Percentiles rank a stretch among this genome's conserved stretches.
These are phyloP conservation scores for Phialophora macrospora DNA, from an alignment of 2,329 filamentous ascomycete species.

Conservation along the genomic window DNA sequence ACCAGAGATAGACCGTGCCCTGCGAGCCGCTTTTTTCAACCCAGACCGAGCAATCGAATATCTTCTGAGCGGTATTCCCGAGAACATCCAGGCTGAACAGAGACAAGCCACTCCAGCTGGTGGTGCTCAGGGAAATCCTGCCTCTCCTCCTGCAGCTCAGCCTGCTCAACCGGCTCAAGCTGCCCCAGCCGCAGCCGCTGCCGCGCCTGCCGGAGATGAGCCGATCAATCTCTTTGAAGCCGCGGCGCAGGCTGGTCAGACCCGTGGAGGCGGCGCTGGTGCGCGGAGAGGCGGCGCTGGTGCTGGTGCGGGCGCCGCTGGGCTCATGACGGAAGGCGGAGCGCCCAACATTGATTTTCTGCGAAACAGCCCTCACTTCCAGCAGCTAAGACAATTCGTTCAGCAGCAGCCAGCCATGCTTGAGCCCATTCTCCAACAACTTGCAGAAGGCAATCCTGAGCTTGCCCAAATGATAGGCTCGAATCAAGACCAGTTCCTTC, in stretches of 20 bases:
- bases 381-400: slow-evolving; percentile 94
- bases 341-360: slow-evolving; percentile 83
- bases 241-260: slow-evolving; percentile 72
- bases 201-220: slow-evolving; percentile 59
- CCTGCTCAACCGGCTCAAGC: slow-evolving; percentile 46
- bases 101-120: slow-evolving; percentile 52
- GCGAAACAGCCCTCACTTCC: slow-evolving; percentile 94
- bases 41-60: slow-evolving; percentile 97
- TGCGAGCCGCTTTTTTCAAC: slow-evolving; percentile 96
- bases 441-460: slow-evolving; percentile 91
- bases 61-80: slow-evolving; percentile 88
- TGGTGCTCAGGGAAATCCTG: slow-evolving; percentile 34
- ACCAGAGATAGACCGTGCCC: slow-evolving; percentile 85
- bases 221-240: slow-evolving; percentile 90
- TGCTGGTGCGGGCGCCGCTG: slow-evolving; percentile 49
- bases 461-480: slow-evolving; percentile 89
- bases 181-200: slow-evolving; percentile 43
- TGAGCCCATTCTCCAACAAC: slow-evolving; percentile 95
- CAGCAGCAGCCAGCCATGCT: slow-evolving; percentile 99
- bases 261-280: slow-evolving; percentile 42
- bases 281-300: slow-evolving; percentile 46
- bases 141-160: slow-evolving; percentile 47
- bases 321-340: slow-evolving; percentile 44
- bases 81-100: slow-evolving; percentile 75
- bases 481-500: slow-evolving; percentile 91